Conservation (phyloP, 805 yeast genomes). For the Metschnikowia dekortorum region DNA sequence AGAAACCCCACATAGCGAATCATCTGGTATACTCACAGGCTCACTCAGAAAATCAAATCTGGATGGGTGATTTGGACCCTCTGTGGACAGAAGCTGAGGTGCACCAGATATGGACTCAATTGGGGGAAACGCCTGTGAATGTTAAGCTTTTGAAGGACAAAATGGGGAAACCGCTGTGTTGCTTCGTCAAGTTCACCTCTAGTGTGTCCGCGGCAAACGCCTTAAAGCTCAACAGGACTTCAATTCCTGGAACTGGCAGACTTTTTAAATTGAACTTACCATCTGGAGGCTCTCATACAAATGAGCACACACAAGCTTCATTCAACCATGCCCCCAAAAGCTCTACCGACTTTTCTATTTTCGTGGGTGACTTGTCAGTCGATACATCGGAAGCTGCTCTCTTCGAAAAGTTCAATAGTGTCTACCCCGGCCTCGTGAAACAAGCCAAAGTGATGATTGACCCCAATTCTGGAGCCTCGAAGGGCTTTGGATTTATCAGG, state of each 20-base stretch:
- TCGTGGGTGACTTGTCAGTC: conserved; percentile 80
- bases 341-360: conserved; percentile 55
- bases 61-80: conserved; percentile 93
- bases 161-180: conserved; percentile 46
- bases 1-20: conserved; percentile 7
- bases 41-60: conserved; percentile 39
- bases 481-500: conserved; percentile 90
- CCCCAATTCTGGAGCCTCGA: conserved; percentile 60
- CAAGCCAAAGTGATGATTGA: conserved; percentile 79
- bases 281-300: conserved; percentile 32
- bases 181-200: conserved; percentile 72
- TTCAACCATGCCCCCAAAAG: neutral
- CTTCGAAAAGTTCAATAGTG: conserved; percentile 59
- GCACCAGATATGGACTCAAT: conserved; percentile 60
- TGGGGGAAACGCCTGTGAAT: conserved; percentile 56
- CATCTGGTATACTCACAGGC: conserved; percentile 17
- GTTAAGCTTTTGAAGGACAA: conserved; percentile 74
- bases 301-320: neutral
- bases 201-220: conserved; percentile 63
- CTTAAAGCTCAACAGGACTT: conserved; percentile 59
- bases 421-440: conserved; percentile 63
- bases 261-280: conserved; percentile 80
- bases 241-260: conserved; percentile 58
- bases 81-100: conserved; percentile 73
- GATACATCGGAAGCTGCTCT: conserved; percentile 66